Percentiles rank a stretch among this genome's conserved stretches.
Conservation (phyloP, 2,329 filamentous ascomycete genomes). For the Monosporascus sp. region DNA sequence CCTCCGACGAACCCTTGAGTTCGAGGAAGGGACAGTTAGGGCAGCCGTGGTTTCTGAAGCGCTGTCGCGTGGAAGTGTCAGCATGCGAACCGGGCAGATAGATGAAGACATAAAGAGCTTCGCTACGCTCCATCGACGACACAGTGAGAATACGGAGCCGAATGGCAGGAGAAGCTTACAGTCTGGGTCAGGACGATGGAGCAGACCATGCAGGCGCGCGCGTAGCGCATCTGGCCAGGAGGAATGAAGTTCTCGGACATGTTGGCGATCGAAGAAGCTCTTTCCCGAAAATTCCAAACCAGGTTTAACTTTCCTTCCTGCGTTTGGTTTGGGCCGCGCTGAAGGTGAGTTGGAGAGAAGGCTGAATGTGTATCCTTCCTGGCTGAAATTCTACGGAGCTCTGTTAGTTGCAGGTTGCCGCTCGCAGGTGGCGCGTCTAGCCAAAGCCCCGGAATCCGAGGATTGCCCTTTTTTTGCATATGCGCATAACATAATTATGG, state of each 20-base stretch:
- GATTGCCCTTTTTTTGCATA: too few species aligned
- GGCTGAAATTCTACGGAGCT: not conserved
- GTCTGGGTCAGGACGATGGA: slow-evolving; percentile 81
- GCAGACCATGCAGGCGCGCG: slow-evolving; percentile 98
- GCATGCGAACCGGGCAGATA: not conserved
- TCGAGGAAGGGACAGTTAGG: slow-evolving; percentile 95
- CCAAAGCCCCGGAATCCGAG: not conserved
- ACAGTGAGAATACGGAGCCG: slow-evolving; percentile 1
- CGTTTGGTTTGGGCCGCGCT: too few species aligned
- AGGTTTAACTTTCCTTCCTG: not conserved
- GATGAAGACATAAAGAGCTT: too few species aligned
- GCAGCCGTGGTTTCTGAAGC: slow-evolving; percentile 82
- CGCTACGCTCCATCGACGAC: too few species aligned
- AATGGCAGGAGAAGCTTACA: slow-evolving; percentile 40
- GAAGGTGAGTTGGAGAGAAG: too few species aligned
- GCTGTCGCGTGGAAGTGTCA: slow-evolving; percentile 40
- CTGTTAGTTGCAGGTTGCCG: not conserved
- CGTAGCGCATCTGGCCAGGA: slow-evolving; percentile 71
- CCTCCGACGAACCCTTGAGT: slow-evolving; percentile 71
- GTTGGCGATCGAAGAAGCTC: slow-evolving; percentile 2
- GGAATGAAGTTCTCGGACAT: slow-evolving; percentile 62
- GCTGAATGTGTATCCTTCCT: not conserved
- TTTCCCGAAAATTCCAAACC: not conserved
- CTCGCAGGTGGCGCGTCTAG: not conserved
- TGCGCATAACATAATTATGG: too few species aligned